Evolutionary conservation across 164 flowering plant genomes (phyloP).

Genomic region (Umbellularia californica): DNA sequence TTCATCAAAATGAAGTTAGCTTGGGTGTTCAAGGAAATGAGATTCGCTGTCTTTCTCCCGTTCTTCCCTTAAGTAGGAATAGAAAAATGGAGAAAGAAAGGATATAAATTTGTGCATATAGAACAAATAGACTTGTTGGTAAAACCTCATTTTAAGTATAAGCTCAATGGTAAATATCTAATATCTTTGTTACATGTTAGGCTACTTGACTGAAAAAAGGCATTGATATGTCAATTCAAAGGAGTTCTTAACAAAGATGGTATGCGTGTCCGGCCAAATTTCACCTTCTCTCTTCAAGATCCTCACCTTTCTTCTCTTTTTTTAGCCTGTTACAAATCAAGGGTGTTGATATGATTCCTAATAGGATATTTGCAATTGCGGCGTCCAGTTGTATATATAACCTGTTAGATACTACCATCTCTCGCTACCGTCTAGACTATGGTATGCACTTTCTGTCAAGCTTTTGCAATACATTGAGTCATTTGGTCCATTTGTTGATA

Average conservation of each 20-base stretch:
- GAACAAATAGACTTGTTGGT: neutral
- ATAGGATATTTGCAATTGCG: too few relatives aligned
- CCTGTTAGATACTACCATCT: too few relatives aligned
- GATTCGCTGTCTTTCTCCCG: neutral
- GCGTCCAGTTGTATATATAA: too few relatives aligned
- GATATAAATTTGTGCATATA: neutral
- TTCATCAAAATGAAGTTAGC: too few relatives aligned
- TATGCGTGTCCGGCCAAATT: neutral
- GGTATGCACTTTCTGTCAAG: too few relatives aligned
- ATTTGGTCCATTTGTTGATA: too few relatives aligned
- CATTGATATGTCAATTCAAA: neutral
- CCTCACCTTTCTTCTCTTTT: too few relatives aligned
- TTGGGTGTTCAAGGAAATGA: neutral
- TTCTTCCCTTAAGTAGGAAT: neutral
- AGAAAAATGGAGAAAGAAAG: neutral
- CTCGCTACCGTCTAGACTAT: too few relatives aligned
- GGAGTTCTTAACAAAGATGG: neutral
- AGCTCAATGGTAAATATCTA: neutral
- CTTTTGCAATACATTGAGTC: too few relatives aligned
- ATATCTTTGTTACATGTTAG: neutral
- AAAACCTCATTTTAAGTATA: neutral
- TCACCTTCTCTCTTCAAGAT: neutral
- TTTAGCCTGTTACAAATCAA: too few relatives aligned
- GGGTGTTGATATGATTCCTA: too few relatives aligned
- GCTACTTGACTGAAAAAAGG: neutral